phyloP scores from a whole-genome alignment of 2,329 filamentous ascomycete genomes.

The Aspergillus sclerotialis region DNA sequence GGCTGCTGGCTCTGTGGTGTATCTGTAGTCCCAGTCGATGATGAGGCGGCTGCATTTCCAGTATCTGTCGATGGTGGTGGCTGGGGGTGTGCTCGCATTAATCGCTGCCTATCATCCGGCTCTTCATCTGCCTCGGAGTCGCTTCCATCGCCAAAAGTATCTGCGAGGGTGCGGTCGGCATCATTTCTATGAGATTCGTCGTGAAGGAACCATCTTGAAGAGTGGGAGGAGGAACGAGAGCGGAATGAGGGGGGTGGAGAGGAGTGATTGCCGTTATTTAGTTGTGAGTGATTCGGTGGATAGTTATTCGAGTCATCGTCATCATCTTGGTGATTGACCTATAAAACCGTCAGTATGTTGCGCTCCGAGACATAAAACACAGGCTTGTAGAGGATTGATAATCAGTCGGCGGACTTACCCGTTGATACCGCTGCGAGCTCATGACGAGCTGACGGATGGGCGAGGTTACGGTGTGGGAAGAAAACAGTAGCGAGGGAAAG shows the following conservation, averaged over 20 bases:
- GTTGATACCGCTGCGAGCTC: constrained; percentile 44
- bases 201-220: constrained; percentile 46
- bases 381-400: too few species aligned
- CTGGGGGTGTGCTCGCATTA: constrained; percentile 63
- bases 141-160: constrained; percentile 82
- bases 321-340: constrained; percentile 42
- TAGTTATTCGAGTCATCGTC: constrained; percentile 30
- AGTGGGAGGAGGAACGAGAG: constrained; percentile 68
- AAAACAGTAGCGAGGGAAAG: constrained; percentile 14
- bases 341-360: constrained; percentile 1
- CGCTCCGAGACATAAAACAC: too few species aligned
- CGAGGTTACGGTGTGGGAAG: constrained; percentile 17
- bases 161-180: constrained; percentile 76
- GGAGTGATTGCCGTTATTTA: constrained; percentile 22
- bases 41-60: constrained; percentile 14
- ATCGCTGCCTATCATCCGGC: constrained; percentile 72
- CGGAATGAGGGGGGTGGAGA: constrained; percentile 70
- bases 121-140: constrained; percentile 64
- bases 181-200: constrained; percentile 45
- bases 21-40: constrained; percentile 17
- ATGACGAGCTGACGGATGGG: constrained; percentile 34
- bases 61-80: constrained; percentile 21
- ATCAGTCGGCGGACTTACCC: constrained; percentile 35
- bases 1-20: constrained; percentile 11
- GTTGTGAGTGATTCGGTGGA: constrained; percentile 21